These are phyloP conservation scores for Dicorynia guianensis DNA, from an alignment of 306 rosid species.

Conservation along the genomic window DNA sequence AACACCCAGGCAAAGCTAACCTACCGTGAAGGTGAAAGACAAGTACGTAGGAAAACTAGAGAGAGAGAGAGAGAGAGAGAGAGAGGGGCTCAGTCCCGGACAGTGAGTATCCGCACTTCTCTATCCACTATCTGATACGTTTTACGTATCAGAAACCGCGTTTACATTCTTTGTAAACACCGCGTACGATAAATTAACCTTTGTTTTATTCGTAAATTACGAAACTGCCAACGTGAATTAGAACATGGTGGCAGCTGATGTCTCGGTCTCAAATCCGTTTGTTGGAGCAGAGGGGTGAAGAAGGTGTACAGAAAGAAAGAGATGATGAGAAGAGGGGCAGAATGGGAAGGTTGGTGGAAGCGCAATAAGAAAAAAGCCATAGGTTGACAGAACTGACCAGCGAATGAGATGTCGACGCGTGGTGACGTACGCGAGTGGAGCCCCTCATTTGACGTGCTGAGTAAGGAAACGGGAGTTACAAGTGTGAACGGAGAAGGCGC, in stretches of 20 bases:
- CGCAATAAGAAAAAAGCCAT: not conserved
- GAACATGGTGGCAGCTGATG: no score
- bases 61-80: not conserved
- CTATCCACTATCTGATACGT: not conserved
- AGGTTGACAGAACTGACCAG: not conserved
- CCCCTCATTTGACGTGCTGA: slow-evolving; percentile 37
- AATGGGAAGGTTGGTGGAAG: not conserved
- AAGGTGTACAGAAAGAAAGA: not conserved
- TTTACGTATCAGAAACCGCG: slow-evolving; percentile 45
- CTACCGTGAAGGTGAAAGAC: not conserved
- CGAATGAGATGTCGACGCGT: slow-evolving; percentile 46
- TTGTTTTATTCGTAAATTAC: slow-evolving; percentile 9
- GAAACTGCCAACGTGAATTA: not conserved
- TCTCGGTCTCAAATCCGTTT: no score
- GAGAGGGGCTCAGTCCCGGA: not conserved
- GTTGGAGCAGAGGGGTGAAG: no score
- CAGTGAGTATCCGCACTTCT: not conserved
- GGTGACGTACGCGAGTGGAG: not conserved
- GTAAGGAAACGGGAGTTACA: slow-evolving; percentile 37
- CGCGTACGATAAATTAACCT: slow-evolving; percentile 49
- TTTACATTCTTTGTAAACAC: slow-evolving; percentile 48
- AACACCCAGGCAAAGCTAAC: not conserved
- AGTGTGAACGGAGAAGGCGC: slow-evolving; percentile 15
- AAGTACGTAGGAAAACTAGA: not conserved
- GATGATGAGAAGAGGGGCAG: slow-evolving; percentile 1